Evolutionary conservation across 2,329 filamentous ascomycete genomes (phyloP).

Genomic region (Calonectria pauciramosa): DNA sequence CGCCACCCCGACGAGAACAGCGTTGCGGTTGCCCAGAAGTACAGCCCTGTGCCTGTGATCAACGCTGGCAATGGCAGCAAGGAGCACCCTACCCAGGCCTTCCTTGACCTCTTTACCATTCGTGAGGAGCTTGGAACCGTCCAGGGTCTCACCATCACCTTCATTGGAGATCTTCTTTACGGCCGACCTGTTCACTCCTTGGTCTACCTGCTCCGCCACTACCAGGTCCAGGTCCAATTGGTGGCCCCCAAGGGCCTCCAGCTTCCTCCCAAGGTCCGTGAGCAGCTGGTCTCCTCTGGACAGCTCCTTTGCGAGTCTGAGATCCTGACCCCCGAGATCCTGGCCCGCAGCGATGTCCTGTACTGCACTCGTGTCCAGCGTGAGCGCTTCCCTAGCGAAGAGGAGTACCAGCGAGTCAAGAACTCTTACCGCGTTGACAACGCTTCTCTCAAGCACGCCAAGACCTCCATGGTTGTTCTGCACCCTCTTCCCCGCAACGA

Average conservation of each 20-base stretch:
- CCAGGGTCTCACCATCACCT: constrained; percentile 95
- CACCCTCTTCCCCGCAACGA: constrained; percentile 95
- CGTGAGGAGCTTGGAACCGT: constrained; percentile 97
- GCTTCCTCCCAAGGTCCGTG: constrained; percentile 81
- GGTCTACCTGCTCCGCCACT: constrained; percentile 93
- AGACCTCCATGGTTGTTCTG: constrained; percentile 93
- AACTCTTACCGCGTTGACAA: constrained; percentile 92
- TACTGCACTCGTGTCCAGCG: constrained; percentile 98
- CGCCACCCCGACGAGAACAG: constrained; percentile 89
- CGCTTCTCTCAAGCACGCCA: constrained; percentile 88
- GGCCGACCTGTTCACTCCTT: constrained; percentile 96
- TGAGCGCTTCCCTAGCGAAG: constrained; percentile 88
- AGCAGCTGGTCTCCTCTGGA: constrained; percentile 78
- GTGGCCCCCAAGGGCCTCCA: constrained; percentile 85
- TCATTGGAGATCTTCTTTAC: constrained; percentile 92
- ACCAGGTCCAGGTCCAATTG: constrained; percentile 94
- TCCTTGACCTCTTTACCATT: constrained; percentile 98
- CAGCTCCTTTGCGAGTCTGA: constrained; percentile 84
- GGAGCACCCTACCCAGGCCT: constrained; percentile 97
- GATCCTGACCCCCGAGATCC: constrained; percentile 86
- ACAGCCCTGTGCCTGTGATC: constrained; percentile 91
- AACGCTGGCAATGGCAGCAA: constrained; percentile 97
- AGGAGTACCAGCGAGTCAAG: constrained; percentile 89
- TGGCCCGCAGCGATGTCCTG: constrained; percentile 89
- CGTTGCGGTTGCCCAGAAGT: constrained; percentile 86